Conservation (phyloP, 1,284 basidiomycete species). For the Dichomitus squalens region DNA sequence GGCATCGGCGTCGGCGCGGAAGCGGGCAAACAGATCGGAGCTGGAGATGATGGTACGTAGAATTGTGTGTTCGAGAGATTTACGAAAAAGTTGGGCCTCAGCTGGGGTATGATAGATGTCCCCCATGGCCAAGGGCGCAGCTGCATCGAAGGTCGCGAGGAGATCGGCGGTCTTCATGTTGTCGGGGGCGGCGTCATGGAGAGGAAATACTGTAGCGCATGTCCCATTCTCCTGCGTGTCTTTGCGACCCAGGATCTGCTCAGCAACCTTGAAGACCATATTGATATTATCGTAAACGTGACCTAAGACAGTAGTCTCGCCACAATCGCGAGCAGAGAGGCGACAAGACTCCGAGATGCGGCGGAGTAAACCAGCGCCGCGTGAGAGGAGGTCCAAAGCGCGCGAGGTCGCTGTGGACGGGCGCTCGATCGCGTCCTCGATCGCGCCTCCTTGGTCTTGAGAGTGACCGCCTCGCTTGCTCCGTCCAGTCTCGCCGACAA, state of each 20-base stretch:
- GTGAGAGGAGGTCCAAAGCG: background rate
- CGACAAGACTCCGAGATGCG: conserved; percentile 8
- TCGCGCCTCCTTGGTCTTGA: no score
- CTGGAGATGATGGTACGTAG: conserved; percentile 37
- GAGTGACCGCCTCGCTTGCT: no score
- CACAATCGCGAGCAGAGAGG: conserved; percentile 18
- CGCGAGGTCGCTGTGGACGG: background rate
- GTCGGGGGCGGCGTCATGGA: conserved; percentile 25
- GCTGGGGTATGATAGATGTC: conserved; percentile 28
- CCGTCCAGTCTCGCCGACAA: background rate
- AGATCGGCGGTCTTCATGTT: conserved; percentile 26
- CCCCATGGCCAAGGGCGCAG: conserved; percentile 24
- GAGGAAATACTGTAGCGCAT: conserved; percentile 28
- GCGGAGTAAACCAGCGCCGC: conserved; percentile 4
- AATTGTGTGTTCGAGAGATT: conserved; percentile 31
- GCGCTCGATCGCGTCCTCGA: background rate
- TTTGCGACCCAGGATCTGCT: conserved; percentile 37
- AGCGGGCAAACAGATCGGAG: conserved; percentile 31
- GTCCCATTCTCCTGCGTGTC: conserved; percentile 36
- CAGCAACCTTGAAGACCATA: conserved; percentile 31
- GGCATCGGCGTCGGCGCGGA: conserved; percentile 24
- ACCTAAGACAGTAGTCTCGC: conserved; percentile 19
- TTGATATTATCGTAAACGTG: conserved; percentile 41
- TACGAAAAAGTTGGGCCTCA: conserved; percentile 17
- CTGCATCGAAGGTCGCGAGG: conserved; percentile 21